A percentile compares a stretch with the other conserved stretches of the same genome.
phyloP scores from a whole-genome alignment of 2,329 filamentous ascomycete genomes.

The Colletotrichum echinochloae region DNA sequence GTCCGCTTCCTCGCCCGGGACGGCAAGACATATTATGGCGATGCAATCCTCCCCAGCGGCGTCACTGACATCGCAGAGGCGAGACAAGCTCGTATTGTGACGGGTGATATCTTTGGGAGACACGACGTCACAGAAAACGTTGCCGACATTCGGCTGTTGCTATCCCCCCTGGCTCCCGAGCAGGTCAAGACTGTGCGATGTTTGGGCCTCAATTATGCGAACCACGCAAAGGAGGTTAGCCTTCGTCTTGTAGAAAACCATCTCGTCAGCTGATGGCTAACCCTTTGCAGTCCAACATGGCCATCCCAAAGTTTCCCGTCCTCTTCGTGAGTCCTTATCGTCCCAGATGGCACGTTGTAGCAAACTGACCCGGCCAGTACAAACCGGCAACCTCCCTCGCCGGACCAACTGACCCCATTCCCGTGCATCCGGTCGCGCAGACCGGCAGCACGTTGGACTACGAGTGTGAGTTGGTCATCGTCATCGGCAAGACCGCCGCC shows the following conservation, averaged over 20 bases:
- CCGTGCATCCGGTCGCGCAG: constrained; percentile 74
- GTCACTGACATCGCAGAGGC: constrained; percentile 71
- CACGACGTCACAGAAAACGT: constrained; percentile 73
- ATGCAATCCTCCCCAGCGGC: constrained; percentile 75
- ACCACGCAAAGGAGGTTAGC: constrained; percentile 74
- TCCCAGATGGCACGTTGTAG: no score
- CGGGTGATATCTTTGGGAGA: constrained; percentile 74
- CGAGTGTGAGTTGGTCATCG: constrained; percentile 81
- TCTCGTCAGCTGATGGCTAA: neutral
- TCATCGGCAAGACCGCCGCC: constrained; percentile 76
- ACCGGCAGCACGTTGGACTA: constrained; percentile 77
- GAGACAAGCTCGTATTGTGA: constrained; percentile 71
- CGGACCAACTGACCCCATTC: constrained; percentile 74
- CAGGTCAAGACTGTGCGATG: constrained; percentile 77
- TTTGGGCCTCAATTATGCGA: constrained; percentile 77
- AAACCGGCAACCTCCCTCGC: constrained; percentile 76
- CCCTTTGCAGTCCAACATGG: constrained; percentile 66
- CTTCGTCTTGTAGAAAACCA: neutral
- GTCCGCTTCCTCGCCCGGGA: constrained; percentile 80
- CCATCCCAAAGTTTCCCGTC: constrained; percentile 77
- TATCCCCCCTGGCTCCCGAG: constrained; percentile 71
- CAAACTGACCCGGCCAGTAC: constrained; percentile 55
- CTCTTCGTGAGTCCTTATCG: constrained; percentile 69
- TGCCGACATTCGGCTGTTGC: constrained; percentile 66
- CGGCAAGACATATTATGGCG: constrained; percentile 77